Evolutionary conservation across 2,329 filamentous ascomycete genomes (phyloP), one percentile per base, ranked within the genome.

Genomic region (Ascochyta viciae-villosae): DNA sequence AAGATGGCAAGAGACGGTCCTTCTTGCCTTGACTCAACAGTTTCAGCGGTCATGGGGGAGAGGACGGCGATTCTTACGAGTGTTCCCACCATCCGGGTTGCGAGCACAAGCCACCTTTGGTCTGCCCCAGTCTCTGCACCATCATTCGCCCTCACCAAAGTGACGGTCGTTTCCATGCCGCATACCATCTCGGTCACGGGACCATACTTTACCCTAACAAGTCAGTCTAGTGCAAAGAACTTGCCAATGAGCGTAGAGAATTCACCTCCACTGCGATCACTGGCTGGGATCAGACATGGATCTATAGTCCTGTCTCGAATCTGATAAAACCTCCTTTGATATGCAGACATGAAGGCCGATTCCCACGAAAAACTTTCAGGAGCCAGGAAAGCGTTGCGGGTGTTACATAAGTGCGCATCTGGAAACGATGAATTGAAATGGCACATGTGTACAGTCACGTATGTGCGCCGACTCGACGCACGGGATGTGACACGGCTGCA

Each of bases 181-280:
- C 73, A 73, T 66, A 46, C 49, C 39, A 41, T 60, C 59, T 62
- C 37, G 42, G 60, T 74, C 71, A 74, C 60, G 68, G 71, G 63
- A 75, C 43, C 34, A 23, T 16, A 41, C 65, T 57, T 67, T 67
- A 48, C 70, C 61, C 31, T 4, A 65, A 58, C 35, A 50, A 50
- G 46, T 50, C 61, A 51, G 57, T 49, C 43, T 57, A 53, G 22
- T 44, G 51, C 58, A 60, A 39, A 35, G 10, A 15, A n/a, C 33
- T 52, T 58, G 47, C 72, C 70, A 74, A 74, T 74, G 41, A 63
- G 48, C 50, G 51, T 23, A 24, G 26, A 23, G 50, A 57, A 46
- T 15, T n/a, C 43, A 40, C 26, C 44, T 65, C 31, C 37, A 43
- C 60, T 55, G 39, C 52, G 57, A 62, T 64, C 56, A 68, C 63